Evolutionary conservation across 1,284 basidiomycete species (phyloP), one percentile per base, ranked within the genome.

Genomic region (Cerrena zonata): DNA sequence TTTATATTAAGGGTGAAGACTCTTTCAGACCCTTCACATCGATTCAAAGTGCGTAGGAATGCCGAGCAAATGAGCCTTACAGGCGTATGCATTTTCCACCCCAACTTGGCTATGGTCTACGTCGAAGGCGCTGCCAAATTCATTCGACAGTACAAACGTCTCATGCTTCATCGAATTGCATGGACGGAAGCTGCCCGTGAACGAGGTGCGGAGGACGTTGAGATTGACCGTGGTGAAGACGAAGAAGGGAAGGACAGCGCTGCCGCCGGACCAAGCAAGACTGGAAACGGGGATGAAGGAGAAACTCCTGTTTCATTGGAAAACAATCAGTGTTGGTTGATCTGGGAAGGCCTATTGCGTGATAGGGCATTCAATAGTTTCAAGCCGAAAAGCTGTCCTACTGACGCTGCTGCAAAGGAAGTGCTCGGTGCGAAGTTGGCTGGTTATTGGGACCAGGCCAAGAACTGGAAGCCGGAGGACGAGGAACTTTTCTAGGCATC

Each of bases 31-130:
- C 91, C 89, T 0, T 79, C 91, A 13, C 96, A 99, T 63, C 86
- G 89, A 56, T 97, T 94, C 79, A 99, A 99, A 73, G 90, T 98
- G 38, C 84, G 90, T 54, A 91, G 90, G 75, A 99, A 98, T 62
- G 95, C 95, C 2, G 86, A 95, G 64, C 93, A 98, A 67, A 76
- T 87, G 65, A 84, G 82, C 53, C 76, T 99, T 15, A 89, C 91
- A 0, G 95, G 96, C 3, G 71, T 95, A 21, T 89, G 87, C 60
- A 86, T 98, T 60, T 94, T 93, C 76, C 84, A 94, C 63, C 89
- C 91, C 0, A 70, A 78, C 25, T 97, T 97, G 76, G 87, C 82
- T 56, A 76, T 99, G 67, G 84, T 99, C 25, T 87, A 97, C 55
- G 91, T 97, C 48, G 96, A 99, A 67, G 96, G 96, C 22, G 88